These are phyloP conservation scores for Oryza glumipatula DNA, from an alignment of 176 grass and related monocot genomes.

Conservation along the genomic window DNA sequence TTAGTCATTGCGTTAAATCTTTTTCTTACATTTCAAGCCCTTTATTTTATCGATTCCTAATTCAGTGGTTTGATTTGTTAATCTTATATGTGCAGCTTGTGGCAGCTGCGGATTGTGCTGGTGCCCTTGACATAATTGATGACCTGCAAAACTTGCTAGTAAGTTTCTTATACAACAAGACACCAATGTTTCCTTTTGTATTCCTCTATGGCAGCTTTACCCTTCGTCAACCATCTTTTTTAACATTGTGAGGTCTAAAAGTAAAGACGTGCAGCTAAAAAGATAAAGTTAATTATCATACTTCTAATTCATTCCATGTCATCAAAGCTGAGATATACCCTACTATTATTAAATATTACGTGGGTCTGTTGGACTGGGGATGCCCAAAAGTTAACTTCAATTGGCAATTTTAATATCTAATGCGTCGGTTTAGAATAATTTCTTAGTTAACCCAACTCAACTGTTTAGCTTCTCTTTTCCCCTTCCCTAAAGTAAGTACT, in stretches of 20 bases:
- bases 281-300: neutral
- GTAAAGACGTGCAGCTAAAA: neutral
- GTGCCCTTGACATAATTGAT: conserved; percentile 90
- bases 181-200: neutral
- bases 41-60: neutral
- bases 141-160: conserved; percentile 94
- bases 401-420: neutral
- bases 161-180: conserved; percentile 45
- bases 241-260: neutral
- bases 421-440: neutral
- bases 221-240: neutral
- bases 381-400: neutral
- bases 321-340: neutral
- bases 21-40: neutral
- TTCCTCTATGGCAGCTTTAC: conserved; percentile 20
- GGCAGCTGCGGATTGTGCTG: conserved; percentile 92
- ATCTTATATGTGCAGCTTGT: conserved; percentile 74
- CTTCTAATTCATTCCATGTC: neutral
- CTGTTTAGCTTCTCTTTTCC: neutral
- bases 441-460: neutral
- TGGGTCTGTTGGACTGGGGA: neutral
- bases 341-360: neutral
- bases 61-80: conserved; percentile 7
- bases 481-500: neutral
- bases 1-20: conserved; percentile 11